Evolutionary conservation across 805 yeast species (phyloP).

Genomic region (Candida silvicultrix): DNA sequence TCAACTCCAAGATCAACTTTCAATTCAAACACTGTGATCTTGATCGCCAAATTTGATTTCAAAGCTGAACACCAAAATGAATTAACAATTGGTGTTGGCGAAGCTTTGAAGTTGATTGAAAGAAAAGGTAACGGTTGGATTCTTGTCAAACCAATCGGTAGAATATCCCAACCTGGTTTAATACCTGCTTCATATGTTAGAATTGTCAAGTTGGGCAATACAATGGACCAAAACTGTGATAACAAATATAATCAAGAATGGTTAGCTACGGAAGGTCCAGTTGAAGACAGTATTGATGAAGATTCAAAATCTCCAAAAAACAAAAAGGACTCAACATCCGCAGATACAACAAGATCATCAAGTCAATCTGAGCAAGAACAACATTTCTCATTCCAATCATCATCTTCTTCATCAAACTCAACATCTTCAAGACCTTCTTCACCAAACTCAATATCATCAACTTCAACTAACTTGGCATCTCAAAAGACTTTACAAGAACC

Average conservation of each 20-base stretch:
- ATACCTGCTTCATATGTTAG: conserved; percentile 45
- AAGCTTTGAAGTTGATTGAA: conserved; percentile 42
- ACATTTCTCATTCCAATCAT: conserved; percentile 9
- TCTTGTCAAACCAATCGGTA: conserved; percentile 47
- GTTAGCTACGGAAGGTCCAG: conserved; percentile 9
- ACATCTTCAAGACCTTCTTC: conserved; percentile 2
- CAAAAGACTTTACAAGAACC: background rate
- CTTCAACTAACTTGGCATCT: background rate
- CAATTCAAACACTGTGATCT: conserved; percentile 20
- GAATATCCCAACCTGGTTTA: conserved; percentile 38
- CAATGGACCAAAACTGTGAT: conserved; percentile 17
- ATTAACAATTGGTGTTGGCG: conserved; percentile 41
- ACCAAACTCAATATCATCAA: conserved; percentile 3
- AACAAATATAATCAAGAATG: conserved; percentile 16
- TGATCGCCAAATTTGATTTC: conserved; percentile 41
- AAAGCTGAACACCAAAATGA: conserved; percentile 38
- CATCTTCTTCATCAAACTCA: conserved; percentile 3
- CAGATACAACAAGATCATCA: conserved; percentile 2
- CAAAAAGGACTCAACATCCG: background rate
- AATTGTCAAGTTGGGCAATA: conserved; percentile 30
- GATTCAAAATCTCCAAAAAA: background rate
- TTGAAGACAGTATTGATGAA: background rate
- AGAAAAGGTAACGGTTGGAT: conserved; percentile 49
- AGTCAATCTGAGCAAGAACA: conserved; percentile 5
- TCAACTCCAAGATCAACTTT: conserved; percentile 6